Conservation (phyloP, 257 asterid species). For the Mitragyna speciosa region DNA sequence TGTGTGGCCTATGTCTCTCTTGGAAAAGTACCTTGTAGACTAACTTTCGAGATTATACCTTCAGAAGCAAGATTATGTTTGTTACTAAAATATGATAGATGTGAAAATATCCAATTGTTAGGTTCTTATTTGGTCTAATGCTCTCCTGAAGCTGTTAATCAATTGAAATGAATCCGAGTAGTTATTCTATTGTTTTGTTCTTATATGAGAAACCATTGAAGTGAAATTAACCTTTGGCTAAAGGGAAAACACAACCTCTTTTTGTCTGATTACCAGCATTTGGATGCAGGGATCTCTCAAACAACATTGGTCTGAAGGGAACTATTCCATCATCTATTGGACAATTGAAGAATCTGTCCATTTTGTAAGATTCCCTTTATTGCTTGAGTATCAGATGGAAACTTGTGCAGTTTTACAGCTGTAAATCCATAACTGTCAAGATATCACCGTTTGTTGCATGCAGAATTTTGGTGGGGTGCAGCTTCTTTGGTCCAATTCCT, state of each 20-base stretch:
- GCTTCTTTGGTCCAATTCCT: slow-evolving; percentile 84
- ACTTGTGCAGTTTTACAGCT: slow-evolving; percentile 14
- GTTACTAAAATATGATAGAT: background rate
- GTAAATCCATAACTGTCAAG: background rate
- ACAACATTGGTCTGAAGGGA: slow-evolving; percentile 71
- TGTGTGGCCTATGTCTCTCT: background rate
- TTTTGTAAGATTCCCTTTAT: slow-evolving; percentile 46
- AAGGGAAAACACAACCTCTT: background rate
- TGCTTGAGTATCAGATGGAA: slow-evolving; percentile 1
- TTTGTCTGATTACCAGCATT: slow-evolving; percentile 13
- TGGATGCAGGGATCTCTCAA: slow-evolving; percentile 85
- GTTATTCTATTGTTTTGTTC: background rate
- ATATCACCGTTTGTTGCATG: slow-evolving; percentile 19
- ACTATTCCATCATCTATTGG: slow-evolving; percentile 73
- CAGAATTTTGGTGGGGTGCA: slow-evolving; percentile 83
- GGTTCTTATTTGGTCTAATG: background rate
- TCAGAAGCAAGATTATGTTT: background rate
- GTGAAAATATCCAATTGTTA: background rate
- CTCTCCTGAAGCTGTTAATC: background rate
- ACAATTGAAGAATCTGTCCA: slow-evolving; percentile 61
- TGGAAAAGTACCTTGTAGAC: background rate
- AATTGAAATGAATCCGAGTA: background rate
- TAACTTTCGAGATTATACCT: background rate
- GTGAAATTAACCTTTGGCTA: background rate
- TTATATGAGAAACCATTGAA: background rate